phyloP scores from a whole-genome alignment of 352 stramenopile genomes.

The Globisporangium ultimum region DNA sequence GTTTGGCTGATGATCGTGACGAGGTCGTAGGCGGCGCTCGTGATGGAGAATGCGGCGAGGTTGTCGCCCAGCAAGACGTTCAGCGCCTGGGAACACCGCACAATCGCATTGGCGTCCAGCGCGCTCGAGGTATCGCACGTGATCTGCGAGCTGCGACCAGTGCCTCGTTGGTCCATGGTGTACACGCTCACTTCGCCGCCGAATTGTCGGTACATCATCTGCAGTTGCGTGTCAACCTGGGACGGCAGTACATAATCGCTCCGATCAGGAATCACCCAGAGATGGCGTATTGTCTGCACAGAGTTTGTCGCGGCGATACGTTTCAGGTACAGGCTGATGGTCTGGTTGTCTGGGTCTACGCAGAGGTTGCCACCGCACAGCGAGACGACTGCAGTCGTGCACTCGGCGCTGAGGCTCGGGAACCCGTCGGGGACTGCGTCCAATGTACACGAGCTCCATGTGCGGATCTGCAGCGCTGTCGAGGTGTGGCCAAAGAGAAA shows the following conservation, averaged over 20 bases:
- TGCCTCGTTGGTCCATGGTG: constrained; percentile 52
- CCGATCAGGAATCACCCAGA: constrained; percentile 47
- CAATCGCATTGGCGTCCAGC: not conserved
- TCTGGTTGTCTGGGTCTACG: constrained; percentile 32
- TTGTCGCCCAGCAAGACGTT: constrained; percentile 17
- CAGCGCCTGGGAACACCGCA: constrained; percentile 17
- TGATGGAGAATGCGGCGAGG: constrained; percentile 60
- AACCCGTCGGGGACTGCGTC: constrained; percentile 20
- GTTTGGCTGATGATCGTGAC: constrained; percentile 46
- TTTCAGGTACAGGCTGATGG: constrained; percentile 51
- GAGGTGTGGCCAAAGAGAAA: not conserved
- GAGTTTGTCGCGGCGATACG: constrained; percentile 33
- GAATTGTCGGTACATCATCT: constrained; percentile 42
- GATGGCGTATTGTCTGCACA: constrained; percentile 11
- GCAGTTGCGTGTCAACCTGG: constrained; percentile 42
- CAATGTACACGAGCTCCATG: constrained; percentile 33
- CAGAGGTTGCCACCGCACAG: constrained; percentile 50
- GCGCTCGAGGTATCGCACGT: constrained; percentile 18
- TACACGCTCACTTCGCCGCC: constrained; percentile 42
- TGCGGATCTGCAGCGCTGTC: constrained; percentile 12
- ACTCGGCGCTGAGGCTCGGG: constrained; percentile 32
- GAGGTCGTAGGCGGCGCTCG: constrained; percentile 58
- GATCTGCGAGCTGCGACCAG: constrained; percentile 41
- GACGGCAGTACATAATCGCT: constrained; percentile 10
- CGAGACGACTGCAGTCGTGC: constrained; percentile 32